These are phyloP conservation scores for Metschnikowia santaceciliae DNA, from an alignment of 805 yeast genomes.

Conservation along the genomic window DNA sequence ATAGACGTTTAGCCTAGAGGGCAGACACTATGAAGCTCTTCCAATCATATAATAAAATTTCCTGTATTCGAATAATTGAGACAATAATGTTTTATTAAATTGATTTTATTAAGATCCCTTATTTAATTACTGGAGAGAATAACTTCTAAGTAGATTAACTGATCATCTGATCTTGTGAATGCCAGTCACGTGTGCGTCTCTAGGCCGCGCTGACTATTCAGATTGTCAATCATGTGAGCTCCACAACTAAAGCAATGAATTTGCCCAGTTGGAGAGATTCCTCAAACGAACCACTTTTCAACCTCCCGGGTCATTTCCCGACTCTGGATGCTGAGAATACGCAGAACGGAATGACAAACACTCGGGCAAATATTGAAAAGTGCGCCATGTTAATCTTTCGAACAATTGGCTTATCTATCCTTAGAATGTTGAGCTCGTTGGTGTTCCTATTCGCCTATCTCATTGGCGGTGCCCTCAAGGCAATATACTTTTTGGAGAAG, in stretches of 20 bases:
- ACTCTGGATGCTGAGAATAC: not conserved
- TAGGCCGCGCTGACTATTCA: not conserved
- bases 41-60: no score
- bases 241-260: not conserved
- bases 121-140: no score
- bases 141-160: no score
- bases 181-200: not conserved
- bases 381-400: not conserved
- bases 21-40: no score
- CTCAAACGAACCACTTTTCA: not conserved
- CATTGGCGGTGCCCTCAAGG: slow-evolving; percentile 1
- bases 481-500: slow-evolving; percentile 9
- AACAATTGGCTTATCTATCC: not conserved
- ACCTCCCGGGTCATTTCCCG: slow-evolving; percentile 1
- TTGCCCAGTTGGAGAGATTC: not conserved
- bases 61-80: no score
- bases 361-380: not conserved
- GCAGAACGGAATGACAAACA: not conserved
- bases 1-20: no score
- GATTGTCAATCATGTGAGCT: not conserved
- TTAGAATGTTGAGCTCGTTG: not conserved
- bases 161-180: no score
- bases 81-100: no score
- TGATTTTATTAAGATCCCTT: no score
- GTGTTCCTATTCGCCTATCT: not conserved